Evolutionary conservation across 2,329 filamentous ascomycete genomes (phyloP).

Genomic region (Pseudocercospora fuligena): DNA sequence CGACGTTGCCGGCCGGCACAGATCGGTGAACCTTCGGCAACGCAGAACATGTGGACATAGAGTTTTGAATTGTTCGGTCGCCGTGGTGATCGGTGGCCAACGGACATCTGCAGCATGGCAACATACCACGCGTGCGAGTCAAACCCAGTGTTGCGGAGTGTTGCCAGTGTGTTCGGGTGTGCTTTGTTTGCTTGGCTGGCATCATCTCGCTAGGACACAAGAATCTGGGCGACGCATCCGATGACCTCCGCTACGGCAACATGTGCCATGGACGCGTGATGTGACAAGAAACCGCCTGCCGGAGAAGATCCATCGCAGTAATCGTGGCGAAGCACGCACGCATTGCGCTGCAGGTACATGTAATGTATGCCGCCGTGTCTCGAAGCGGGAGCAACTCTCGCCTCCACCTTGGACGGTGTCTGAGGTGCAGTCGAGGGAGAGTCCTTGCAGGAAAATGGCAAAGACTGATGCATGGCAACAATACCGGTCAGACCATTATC

Average conservation of each 20-base stretch:
- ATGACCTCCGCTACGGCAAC: not conserved
- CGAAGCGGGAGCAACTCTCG: not conserved
- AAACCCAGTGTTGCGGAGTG: not conserved
- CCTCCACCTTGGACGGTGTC: not conserved
- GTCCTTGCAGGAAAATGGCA: slow-evolving; percentile 1
- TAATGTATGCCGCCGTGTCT: not conserved
- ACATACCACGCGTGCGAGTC: not conserved
- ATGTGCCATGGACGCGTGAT: not conserved
- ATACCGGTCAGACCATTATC: not conserved
- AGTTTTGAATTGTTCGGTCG: not conserved
- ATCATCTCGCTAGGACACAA: not conserved
- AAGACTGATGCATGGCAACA: not conserved
- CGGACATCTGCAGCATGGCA: not conserved
- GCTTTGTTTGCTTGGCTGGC: not conserved
- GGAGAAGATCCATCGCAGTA: not conserved
- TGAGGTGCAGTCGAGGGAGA: not conserved
- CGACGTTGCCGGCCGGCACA: not conserved
- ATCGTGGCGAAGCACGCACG: not conserved
- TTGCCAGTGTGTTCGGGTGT: not conserved
- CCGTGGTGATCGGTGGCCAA: slow-evolving; percentile 1
- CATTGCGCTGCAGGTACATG: not conserved
- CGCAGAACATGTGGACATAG: not conserved
- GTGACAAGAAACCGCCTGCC: not conserved
- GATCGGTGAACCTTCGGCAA: not conserved
- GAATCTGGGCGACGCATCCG: not conserved